These are phyloP conservation scores for Fusarium brachygibbosum DNA, from an alignment of 2,329 filamentous ascomycete species.

Conservation along the genomic window DNA sequence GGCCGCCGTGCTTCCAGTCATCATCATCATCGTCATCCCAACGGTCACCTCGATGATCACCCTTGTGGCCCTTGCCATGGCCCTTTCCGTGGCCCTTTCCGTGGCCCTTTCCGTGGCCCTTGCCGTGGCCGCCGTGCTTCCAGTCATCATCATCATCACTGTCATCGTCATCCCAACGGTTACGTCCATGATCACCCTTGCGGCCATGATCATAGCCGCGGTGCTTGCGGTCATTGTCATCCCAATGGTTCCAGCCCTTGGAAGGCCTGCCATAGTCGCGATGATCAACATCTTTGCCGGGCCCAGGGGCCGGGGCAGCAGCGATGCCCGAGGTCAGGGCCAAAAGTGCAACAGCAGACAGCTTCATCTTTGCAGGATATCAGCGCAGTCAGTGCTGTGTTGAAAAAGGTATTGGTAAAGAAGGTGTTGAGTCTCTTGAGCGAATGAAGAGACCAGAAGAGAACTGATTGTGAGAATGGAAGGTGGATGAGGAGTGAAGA, in stretches of 20 bases:
- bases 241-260: background rate
- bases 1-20: background rate
- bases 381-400: background rate
- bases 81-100: background rate
- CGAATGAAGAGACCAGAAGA: constrained; percentile 5
- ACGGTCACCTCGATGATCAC: background rate
- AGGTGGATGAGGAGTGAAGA: constrained; percentile 1
- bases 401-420: background rate
- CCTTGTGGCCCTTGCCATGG: background rate
- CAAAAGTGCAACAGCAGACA: constrained; percentile 16
- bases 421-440: background rate
- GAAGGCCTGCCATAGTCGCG: constrained; percentile 5
- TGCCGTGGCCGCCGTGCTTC: background rate
- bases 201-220: background rate
- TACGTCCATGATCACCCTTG: background rate
- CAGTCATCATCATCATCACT: background rate
- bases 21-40: background rate
- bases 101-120: background rate
- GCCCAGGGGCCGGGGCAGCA: constrained; percentile 12
- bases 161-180: background rate
- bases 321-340: constrained; percentile 16
- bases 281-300: background rate
- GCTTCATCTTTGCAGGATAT: constrained; percentile 19
- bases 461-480: background rate
- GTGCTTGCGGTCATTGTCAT: background rate